These are phyloP conservation scores for Yamadazyma diddensiae DNA, from an alignment of 1,139 yeast genomes.

Conservation along the genomic window DNA sequence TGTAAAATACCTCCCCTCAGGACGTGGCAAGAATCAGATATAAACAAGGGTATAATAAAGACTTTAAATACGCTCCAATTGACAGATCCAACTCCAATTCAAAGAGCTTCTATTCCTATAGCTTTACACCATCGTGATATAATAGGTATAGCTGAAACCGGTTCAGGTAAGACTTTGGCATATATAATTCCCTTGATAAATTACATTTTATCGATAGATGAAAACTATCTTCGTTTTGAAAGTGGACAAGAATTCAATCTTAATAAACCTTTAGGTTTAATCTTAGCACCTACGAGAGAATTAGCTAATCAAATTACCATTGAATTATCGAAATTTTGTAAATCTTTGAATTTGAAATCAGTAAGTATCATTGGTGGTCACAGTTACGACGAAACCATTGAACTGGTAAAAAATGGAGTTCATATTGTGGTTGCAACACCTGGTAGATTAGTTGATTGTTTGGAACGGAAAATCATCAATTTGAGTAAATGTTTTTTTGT, in stretches of 20 bases:
- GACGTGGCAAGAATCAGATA: conserved; percentile 62
- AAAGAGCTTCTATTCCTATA: conserved; percentile 81
- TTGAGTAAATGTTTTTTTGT: conserved; percentile 64
- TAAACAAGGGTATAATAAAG: conserved; percentile 44
- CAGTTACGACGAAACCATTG: conserved; percentile 69
- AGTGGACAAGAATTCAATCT: conserved; percentile 27
- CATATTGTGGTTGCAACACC: conserved; percentile 92
- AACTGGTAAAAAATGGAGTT: conserved; percentile 61
- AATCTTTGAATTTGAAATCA: conserved; percentile 42
- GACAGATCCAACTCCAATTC: conserved; percentile 80
- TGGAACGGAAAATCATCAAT: conserved; percentile 63
- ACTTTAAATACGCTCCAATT: conserved; percentile 42
- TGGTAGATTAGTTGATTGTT: conserved; percentile 78
- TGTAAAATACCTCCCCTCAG: conserved; percentile 59
- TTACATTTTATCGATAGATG: conserved; percentile 44
- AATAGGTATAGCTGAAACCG: conserved; percentile 93
- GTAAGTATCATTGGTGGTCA: conserved; percentile 90
- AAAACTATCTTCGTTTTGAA: conserved; percentile 34
- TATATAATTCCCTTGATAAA: conserved; percentile 72
- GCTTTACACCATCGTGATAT: conserved; percentile 62
- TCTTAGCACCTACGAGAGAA: conserved; percentile 92
- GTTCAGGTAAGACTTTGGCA: conserved; percentile 91
- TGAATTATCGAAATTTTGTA: conserved; percentile 57
- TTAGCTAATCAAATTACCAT: conserved; percentile 79
- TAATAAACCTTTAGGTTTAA: conserved; percentile 52